Percentiles rank a stretch among this genome's conserved stretches.
Evolutionary conservation across 1,139 yeast species (phyloP).

Genomic region (Zygosaccharomyces sapae): DNA sequence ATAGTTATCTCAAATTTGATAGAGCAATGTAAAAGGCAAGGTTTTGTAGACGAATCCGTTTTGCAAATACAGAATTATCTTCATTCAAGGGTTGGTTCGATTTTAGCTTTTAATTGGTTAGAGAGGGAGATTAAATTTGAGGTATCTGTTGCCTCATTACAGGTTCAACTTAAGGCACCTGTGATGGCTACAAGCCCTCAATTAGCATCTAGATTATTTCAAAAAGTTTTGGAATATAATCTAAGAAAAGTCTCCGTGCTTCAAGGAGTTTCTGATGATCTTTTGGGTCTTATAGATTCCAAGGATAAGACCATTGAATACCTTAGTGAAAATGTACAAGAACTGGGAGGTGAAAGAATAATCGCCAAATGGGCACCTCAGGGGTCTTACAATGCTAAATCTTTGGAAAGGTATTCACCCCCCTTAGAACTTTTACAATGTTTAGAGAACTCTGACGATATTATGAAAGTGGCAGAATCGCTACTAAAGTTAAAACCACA

Average conservation of each 20-base stretch:
- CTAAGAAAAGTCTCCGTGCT: slow-evolving; percentile 5
- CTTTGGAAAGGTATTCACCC: slow-evolving; percentile 13
- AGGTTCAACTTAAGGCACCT: slow-evolving; percentile 5
- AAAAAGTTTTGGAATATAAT: slow-evolving; percentile 10
- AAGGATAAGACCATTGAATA: slow-evolving; percentile 26
- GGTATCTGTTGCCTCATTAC: slow-evolving; percentile 7
- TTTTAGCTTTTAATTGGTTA: slow-evolving; percentile 3
- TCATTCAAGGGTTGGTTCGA: slow-evolving; percentile 2
- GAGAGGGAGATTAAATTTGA: slow-evolving; percentile 1
- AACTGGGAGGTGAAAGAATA: slow-evolving; percentile 23
- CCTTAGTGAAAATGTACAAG: slow-evolving; percentile 27
- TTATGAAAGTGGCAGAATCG: slow-evolving; percentile 6
- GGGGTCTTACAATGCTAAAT: slow-evolving; percentile 24
- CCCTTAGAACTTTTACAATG: slow-evolving; percentile 1
- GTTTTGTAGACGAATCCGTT: slow-evolving; percentile 17
- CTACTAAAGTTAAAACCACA: slow-evolving; percentile 6
- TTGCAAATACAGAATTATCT: slow-evolving; percentile 8
- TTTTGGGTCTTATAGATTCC: slow-evolving; percentile 9
- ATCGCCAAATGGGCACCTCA: slow-evolving; percentile 33
- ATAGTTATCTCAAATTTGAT: slow-evolving; percentile 11
- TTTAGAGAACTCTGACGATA: slow-evolving; percentile 8
- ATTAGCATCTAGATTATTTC: slow-evolving; percentile 4
- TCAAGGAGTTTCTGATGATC: slow-evolving; percentile 4
- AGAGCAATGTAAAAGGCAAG: slow-evolving; percentile 15
- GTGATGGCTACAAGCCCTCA: background rate